phyloP scores from a whole-genome alignment of 495 filamentous ascomycete species.

The Daldinia concentrica region DNA sequence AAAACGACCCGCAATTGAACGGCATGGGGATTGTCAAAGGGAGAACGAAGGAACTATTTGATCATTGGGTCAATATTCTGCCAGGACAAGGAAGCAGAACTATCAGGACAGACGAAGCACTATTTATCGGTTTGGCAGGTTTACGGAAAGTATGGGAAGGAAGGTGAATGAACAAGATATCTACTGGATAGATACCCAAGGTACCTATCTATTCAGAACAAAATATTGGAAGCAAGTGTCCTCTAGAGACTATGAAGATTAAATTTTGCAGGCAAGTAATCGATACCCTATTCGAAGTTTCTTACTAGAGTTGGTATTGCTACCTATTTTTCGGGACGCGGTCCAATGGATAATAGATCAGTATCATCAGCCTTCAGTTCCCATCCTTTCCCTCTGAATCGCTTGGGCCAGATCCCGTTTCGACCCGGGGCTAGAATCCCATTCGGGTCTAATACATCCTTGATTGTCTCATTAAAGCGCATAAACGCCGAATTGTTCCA shows the following conservation, averaged over 20 bases:
- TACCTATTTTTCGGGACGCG: conserved; percentile 11
- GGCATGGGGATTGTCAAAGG: conserved; percentile 63
- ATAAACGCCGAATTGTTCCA: conserved; percentile 60
- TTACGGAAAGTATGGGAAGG: conserved; percentile 63
- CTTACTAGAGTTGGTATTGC: conserved; percentile 10
- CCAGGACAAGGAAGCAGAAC: conserved; percentile 79
- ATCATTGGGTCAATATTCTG: conserved; percentile 78
- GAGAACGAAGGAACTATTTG: conserved; percentile 72
- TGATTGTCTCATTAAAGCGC: conserved; percentile 61
- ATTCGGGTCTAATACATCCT: conserved; percentile 62
- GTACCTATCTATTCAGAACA: no score
- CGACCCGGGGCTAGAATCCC: conserved; percentile 61
- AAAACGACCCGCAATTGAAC: conserved; percentile 68
- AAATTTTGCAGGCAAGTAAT: conserved; percentile 30
- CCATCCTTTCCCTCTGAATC: conserved; percentile 56
- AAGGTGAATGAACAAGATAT: conserved; percentile 33
- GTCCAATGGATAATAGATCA: conserved; percentile 38
- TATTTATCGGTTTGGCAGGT: conserved; percentile 72
- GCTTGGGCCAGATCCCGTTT: conserved; percentile 61
- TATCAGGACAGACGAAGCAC: conserved; percentile 80
- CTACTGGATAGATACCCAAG: no score
- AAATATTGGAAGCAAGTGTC: no score
- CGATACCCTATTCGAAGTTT: conserved; percentile 31
- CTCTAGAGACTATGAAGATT: background rate
- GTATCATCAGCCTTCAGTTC: conserved; percentile 44